Conservation (phyloP, 257 asterid genomes). For the Orobanche coerulescens region DNA sequence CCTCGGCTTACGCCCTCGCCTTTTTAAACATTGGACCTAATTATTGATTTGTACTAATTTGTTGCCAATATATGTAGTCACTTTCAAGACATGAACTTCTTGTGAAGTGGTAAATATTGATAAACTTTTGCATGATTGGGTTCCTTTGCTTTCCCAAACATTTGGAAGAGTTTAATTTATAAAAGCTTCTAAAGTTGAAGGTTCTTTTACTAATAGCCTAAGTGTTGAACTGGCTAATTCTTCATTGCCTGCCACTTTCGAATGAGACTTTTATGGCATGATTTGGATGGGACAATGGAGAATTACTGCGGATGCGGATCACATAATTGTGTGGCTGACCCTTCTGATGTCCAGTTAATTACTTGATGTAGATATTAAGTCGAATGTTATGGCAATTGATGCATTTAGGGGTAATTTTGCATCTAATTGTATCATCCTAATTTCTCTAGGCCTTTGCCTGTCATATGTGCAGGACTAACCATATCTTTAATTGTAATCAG, state of each 20-base stretch:
- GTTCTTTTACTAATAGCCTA: background rate
- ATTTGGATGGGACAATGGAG: background rate
- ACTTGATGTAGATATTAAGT: background rate
- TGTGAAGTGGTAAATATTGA: background rate
- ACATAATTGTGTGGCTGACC: slow-evolving; percentile 1
- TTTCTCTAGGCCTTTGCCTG: no score
- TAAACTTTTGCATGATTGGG: background rate
- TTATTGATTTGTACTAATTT: background rate
- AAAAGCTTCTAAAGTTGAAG: background rate
- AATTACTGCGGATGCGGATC: background rate
- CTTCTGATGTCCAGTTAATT: background rate
- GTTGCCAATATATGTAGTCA: background rate
- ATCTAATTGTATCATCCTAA: no score
- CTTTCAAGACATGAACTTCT: background rate
- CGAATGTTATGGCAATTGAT: background rate
- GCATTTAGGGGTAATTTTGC: background rate
- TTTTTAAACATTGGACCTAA: background rate
- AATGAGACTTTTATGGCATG: background rate
- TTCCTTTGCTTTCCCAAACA: background rate
- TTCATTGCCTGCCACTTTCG: background rate
- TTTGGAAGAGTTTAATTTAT: background rate
- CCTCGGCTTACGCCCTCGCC: background rate
- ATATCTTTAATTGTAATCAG: no score
- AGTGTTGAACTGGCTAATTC: background rate
- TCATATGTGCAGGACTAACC: no score